phyloP scores from a whole-genome alignment of 1,284 basidiomycete genomes.

The Austroboletus novae-zelandiae region DNA sequence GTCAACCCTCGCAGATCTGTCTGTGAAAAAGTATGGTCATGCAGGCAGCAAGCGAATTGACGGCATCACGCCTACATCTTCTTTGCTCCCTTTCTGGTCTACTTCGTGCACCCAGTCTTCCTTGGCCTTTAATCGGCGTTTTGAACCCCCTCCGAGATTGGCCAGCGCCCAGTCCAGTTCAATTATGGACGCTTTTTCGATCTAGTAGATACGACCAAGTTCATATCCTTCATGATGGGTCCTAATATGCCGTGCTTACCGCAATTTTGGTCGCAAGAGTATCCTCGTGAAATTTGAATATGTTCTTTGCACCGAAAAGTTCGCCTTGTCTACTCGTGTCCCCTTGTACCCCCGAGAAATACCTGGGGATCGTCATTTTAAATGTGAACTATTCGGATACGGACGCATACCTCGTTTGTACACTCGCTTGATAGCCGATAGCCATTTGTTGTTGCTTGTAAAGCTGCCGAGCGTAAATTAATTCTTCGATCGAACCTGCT shows the following conservation, averaged over 20 bases:
- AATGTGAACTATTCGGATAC: neutral
- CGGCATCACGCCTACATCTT: conserved; percentile 42
- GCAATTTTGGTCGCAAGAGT: conserved; percentile 71
- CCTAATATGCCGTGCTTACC: conserved; percentile 38
- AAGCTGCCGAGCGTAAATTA: conserved; percentile 82
- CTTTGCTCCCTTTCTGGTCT: conserved; percentile 49
- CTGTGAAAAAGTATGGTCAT: conserved; percentile 32
- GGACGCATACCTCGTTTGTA: conserved; percentile 62
- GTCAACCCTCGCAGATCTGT: conserved; percentile 60
- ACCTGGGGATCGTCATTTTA: conserved; percentile 40
- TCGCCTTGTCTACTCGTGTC: conserved; percentile 73
- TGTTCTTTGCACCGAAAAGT: conserved; percentile 79
- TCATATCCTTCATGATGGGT: neutral
- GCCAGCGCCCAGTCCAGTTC: conserved; percentile 78
- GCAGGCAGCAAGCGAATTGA: neutral
- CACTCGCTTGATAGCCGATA: conserved; percentile 79
- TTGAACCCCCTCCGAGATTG: conserved; percentile 50
- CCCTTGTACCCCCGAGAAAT: conserved; percentile 80
- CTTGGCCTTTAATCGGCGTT: conserved; percentile 39
- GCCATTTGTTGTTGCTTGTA: conserved; percentile 91
- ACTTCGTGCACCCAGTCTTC: conserved; percentile 47
- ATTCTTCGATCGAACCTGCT: conserved; percentile 82
- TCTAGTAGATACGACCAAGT: conserved; percentile 40
- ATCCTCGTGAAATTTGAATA: conserved; percentile 76
- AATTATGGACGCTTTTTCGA: conserved; percentile 68